A percentile compares a stretch with the other conserved stretches of the same genome.
Conservation (phyloP, 2,329 filamentous ascomycete genomes). For the Sporothrix brasiliensis region DNA sequence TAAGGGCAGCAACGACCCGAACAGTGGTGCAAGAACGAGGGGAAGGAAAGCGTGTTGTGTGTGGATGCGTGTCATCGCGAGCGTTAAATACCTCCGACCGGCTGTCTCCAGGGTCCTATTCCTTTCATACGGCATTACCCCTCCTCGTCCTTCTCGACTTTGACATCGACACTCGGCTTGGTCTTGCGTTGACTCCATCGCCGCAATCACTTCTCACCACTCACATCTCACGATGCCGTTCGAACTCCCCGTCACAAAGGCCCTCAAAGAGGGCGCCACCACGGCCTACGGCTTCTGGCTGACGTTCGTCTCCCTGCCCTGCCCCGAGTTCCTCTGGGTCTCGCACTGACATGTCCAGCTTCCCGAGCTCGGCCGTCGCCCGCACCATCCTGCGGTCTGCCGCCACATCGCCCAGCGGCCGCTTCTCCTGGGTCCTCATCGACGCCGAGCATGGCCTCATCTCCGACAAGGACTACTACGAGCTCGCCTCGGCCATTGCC, state of each 20-base stretch:
- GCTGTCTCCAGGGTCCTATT: slow-evolving; percentile 1
- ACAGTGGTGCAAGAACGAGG: slow-evolving; percentile 27
- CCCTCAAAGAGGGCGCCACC: slow-evolving; percentile 17
- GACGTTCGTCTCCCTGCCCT: slow-evolving; percentile 31
- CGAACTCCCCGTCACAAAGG: slow-evolving; percentile 22
- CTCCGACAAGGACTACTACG: slow-evolving; percentile 45
- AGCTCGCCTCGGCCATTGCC: slow-evolving; percentile 44
- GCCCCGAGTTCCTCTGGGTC: background rate
- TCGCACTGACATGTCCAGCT: slow-evolving; percentile 26
- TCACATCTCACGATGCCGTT: slow-evolving; percentile 29
- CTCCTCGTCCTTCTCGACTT: background rate
- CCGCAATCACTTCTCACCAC: too few relatives aligned
- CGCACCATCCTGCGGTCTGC: slow-evolving; percentile 35
- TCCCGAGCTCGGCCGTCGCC: slow-evolving; percentile 33
- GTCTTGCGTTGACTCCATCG: background rate
- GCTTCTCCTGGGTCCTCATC: slow-evolving; percentile 44
- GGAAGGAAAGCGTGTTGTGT: background rate
- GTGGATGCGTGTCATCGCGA: background rate
- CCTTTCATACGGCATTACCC: too few relatives aligned
- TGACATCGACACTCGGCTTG: background rate
- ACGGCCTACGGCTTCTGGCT: slow-evolving; percentile 37
- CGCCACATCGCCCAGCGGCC: slow-evolving; percentile 26
- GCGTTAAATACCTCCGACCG: slow-evolving; percentile 11
- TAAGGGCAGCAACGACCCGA: slow-evolving; percentile 9
- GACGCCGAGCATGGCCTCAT: slow-evolving; percentile 48